Percentiles rank a stretch among this genome's conserved stretches.
Evolutionary conservation across 139 green algal genomes (phyloP).

Genomic region (Closterium sp.): DNA sequence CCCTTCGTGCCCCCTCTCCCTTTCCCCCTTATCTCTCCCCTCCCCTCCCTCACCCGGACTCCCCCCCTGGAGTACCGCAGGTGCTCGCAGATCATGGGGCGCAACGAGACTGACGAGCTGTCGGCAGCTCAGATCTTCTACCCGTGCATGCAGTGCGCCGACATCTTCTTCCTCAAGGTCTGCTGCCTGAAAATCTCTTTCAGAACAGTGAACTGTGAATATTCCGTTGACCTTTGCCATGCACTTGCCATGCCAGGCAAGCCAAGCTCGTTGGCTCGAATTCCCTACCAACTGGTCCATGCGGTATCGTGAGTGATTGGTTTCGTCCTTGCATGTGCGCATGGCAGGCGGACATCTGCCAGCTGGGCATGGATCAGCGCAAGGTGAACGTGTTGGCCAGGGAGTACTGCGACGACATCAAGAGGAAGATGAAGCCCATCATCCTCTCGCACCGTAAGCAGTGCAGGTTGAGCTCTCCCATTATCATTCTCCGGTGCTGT

Average conservation of each 20-base stretch:
- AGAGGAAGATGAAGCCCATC: conserved; percentile 94
- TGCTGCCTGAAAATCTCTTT: too few relatives aligned
- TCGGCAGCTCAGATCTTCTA: conserved; percentile 97
- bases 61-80: neutral
- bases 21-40: too few relatives aligned
- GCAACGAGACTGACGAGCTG: conserved; percentile 90
- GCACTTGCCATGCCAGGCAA: too few relatives aligned
- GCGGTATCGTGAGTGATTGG: too few relatives aligned
- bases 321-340: neutral
- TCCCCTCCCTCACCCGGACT: neutral
- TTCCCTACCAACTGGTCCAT: too few relatives aligned
- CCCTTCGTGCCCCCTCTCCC: too few relatives aligned
- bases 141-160: conserved; percentile 95
- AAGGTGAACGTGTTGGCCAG: conserved; percentile 97
- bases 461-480: conserved; percentile 31
- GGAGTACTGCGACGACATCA: conserved; percentile 95
- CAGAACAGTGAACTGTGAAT: too few relatives aligned
- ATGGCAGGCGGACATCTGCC: conserved; percentile 93
- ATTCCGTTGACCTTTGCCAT: too few relatives aligned
- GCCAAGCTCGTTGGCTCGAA: too few relatives aligned
- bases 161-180: conserved; percentile 98
- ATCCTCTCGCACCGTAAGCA: conserved; percentile 96
- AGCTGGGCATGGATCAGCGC: conserved; percentile 97
- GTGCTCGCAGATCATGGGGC: conserved; percentile 97
- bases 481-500: neutral